phyloP scores from a whole-genome alignment of 1,284 basidiomycete species.

The Ganoderma leucocontextum region DNA sequence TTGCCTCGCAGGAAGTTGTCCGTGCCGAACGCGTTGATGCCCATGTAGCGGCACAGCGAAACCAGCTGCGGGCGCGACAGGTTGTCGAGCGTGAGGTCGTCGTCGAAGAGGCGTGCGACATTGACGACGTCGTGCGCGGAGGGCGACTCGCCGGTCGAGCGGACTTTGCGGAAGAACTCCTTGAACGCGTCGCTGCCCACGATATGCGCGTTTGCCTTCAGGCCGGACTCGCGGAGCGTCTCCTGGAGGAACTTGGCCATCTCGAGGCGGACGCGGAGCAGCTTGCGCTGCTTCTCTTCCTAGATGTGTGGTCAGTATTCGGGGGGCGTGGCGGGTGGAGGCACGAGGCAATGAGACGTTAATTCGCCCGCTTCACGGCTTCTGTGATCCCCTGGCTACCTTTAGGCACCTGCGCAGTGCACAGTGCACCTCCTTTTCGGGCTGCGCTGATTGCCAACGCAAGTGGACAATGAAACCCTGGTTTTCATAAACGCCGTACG shows the following conservation, averaged over 20 bases:
- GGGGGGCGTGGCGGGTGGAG: background rate
- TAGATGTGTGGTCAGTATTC: constrained; percentile 42
- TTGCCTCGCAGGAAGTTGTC: constrained; percentile 98
- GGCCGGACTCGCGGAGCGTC: constrained; percentile 92
- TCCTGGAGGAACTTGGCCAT: constrained; percentile 99
- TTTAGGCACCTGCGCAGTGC: background rate
- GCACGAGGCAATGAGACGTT: background rate
- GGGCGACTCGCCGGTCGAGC: constrained; percentile 94
- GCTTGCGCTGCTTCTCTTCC: constrained; percentile 97
- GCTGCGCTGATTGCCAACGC: background rate
- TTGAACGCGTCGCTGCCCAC: constrained; percentile 97
- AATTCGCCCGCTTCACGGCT: background rate
- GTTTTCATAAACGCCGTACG: background rate
- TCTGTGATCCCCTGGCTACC: background rate
- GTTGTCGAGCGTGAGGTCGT: constrained; percentile 98
- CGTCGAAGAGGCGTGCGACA: constrained; percentile 96
- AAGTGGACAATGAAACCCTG: background rate
- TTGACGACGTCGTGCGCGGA: constrained; percentile 90
- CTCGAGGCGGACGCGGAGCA: constrained; percentile 93
- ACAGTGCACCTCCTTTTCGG: background rate
- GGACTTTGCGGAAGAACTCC: constrained; percentile 99
- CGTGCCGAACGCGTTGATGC: constrained; percentile 97
- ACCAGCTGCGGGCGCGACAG: constrained; percentile 96
- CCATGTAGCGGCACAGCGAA: constrained; percentile 98
- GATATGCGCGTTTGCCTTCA: constrained; percentile 92